Percentiles rank a stretch among this genome's conserved stretches.
phyloP scores from a whole-genome alignment of 1,284 basidiomycete genomes.

The Sporisorium iseilematis-ciliati region DNA sequence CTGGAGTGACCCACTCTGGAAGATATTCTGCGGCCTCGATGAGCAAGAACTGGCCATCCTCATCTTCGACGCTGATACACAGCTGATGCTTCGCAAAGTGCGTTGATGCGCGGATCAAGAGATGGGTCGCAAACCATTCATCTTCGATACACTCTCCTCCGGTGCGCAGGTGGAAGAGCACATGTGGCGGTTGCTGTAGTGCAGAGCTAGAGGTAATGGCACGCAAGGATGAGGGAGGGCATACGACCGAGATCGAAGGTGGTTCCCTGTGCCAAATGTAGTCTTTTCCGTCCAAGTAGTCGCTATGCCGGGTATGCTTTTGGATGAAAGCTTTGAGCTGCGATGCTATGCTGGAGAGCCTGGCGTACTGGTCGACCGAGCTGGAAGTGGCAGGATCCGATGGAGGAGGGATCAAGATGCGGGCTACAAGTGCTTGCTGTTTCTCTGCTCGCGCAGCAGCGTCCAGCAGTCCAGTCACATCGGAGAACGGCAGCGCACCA shows the following conservation, averaged over 20 bases:
- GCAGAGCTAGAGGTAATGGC: conserved; percentile 7
- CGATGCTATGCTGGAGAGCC: conserved; percentile 21
- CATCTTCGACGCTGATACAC: conserved; percentile 76
- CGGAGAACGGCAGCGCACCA: conserved; percentile 47
- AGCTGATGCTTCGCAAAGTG: conserved; percentile 25
- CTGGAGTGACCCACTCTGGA: conserved; percentile 90
- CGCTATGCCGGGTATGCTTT: conserved; percentile 5
- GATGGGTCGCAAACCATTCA: conserved; percentile 93
- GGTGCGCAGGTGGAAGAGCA: conserved; percentile 41
- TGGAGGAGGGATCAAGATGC: conserved; percentile 27
- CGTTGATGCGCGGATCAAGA: conserved; percentile 68
- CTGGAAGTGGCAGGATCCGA: conserved; percentile 8
- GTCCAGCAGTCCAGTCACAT: conserved; percentile 31
- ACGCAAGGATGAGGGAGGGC: conserved; percentile 14
- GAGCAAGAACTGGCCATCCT: conserved; percentile 94
- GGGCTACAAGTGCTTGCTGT: conserved; percentile 42
- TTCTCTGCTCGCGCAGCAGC: conserved; percentile 43
- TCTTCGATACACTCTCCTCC: conserved; percentile 85
- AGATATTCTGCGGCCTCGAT: conserved; percentile 94
- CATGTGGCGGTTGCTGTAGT: conserved; percentile 21
- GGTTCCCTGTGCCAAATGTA: conserved; percentile 68
- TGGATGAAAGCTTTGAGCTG: conserved; percentile 10
- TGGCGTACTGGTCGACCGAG: conserved; percentile 27
- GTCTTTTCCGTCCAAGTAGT: conserved; percentile 18
- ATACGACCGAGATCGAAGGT: conserved; percentile 46